Percentiles rank a stretch among this genome's conserved stretches.
Evolutionary conservation across 805 yeast genomes (phyloP).

Genomic region (Candida broadrunensis): DNA sequence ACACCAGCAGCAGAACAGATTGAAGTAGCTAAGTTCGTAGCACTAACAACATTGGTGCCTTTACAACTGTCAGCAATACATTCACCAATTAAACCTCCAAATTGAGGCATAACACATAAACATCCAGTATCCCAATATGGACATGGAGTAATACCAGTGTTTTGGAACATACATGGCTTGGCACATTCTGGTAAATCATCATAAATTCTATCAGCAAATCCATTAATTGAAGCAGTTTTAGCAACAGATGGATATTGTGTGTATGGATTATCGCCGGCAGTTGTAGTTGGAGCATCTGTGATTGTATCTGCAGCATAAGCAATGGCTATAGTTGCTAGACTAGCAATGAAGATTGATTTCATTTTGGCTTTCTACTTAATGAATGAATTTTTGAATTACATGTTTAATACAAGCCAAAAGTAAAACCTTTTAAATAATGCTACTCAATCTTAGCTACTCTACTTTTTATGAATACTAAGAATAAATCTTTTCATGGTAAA

Average conservation of each 20-base stretch:
- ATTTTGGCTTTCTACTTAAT: background rate
- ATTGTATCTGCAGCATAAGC: slow-evolving; percentile 12
- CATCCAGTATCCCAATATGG: slow-evolving; percentile 37
- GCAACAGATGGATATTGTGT: slow-evolving; percentile 40
- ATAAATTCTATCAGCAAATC: slow-evolving; percentile 46
- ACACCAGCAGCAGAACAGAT: slow-evolving; percentile 33
- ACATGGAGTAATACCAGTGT: background rate
- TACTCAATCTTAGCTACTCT: too few species aligned
- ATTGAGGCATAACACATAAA: slow-evolving; percentile 38
- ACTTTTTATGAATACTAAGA: too few species aligned
- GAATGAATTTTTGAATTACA: too few species aligned
- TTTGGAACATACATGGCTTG: slow-evolving; percentile 24
- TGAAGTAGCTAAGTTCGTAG: slow-evolving; percentile 28
- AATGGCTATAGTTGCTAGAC: slow-evolving; percentile 4
- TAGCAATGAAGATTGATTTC: background rate
- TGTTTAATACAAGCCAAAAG: too few species aligned
- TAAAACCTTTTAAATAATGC: too few species aligned
- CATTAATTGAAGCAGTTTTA: slow-evolving; percentile 44
- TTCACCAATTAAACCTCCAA: slow-evolving; percentile 28
- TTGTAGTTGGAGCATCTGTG: background rate
- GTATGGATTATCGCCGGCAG: slow-evolving; percentile 8
- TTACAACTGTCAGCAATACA: slow-evolving; percentile 37
- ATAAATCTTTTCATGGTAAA: too few species aligned
- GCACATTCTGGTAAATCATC: slow-evolving; percentile 40
- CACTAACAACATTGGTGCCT: slow-evolving; percentile 26